Base-by-base conservation (phyloP, 2,329 filamentous ascomycete genomes). In the Penicillium italicum region DNA sequence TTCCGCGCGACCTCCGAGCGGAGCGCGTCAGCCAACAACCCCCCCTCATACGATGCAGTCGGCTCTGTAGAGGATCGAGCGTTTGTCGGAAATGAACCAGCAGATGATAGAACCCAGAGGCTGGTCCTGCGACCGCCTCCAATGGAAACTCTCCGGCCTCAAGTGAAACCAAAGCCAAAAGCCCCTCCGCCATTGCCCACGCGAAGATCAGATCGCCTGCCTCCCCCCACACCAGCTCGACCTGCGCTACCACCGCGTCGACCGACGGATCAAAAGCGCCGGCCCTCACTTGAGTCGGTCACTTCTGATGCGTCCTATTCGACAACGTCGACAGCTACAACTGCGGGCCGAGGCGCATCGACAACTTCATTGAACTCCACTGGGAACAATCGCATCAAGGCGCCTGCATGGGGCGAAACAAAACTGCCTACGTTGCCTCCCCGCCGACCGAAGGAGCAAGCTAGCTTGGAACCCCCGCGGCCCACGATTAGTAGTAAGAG, bases 381-480 rank as follows among this genome's bases (percentile, higher is more conserved):
- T 53, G 59, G 63, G 36, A 62, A 69, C 24, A 69, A 72, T 55
- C 71, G 74, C 41, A 71, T 81, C 45, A 78, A 79, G 63, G 81
- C 83, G 6, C 84, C 84, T 10, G 78, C 79, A 44, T 86, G 80
- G 71, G 81, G 83, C 57, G 79, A 82, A 46, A 69, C 77, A 14
- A 76, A 78, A 36, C 69, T 85, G 10, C 84, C 84, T 49, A 74
- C 79, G 30, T 71, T 85, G 34, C 82, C 82, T 46, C 77, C 80
- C 1, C 83, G 79, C 62, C 70, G 73, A 43, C 41, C 55, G 50
- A 69, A 67, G 55, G 65, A 73, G 54, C 58, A 55, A 4, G 55
- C 60, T n/a, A 62, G 62, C 8, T 46, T 61, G 31, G 57, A 61
- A 36, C 63, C 62, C 16, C 51, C 63, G 22, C 64, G 66, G 14